These are phyloP conservation scores for Afroboletus lepidellus DNA, from an alignment of 1,284 basidiomycete genomes.

Conservation along the genomic window DNA sequence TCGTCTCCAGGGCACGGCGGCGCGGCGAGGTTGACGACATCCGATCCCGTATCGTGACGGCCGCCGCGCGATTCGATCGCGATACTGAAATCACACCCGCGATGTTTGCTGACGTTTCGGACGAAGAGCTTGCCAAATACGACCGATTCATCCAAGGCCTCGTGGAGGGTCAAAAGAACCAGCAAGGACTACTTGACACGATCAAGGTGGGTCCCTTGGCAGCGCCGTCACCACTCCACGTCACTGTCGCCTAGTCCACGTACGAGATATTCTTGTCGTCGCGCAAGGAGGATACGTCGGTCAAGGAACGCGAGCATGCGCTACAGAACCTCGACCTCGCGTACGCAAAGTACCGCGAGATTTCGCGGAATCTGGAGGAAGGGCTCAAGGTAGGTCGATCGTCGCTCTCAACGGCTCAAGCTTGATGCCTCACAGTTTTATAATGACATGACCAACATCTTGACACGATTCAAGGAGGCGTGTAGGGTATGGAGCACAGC, in stretches of 20 bases:
- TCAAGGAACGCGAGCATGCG: slow-evolving; percentile 82
- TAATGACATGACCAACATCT: slow-evolving; percentile 71
- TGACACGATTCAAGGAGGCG: slow-evolving; percentile 71
- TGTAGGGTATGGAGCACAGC: slow-evolving; percentile 73
- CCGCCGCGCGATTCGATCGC: slow-evolving; percentile 61
- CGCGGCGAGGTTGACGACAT: slow-evolving; percentile 77
- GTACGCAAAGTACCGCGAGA: slow-evolving; percentile 88
- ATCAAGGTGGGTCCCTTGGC: slow-evolving; percentile 56
- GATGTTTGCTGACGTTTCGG: slow-evolving; percentile 83
- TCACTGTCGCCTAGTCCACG: slow-evolving; percentile 46
- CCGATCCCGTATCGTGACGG: slow-evolving; percentile 64
- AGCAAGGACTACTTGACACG: slow-evolving; percentile 62
- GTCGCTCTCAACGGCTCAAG: background rate
- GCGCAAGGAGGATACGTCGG: slow-evolving; percentile 72
- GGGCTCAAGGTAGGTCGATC: slow-evolving; percentile 68
- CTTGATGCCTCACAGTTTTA: slow-evolving; percentile 63
- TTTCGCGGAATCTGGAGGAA: slow-evolving; percentile 82
- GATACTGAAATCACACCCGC: slow-evolving; percentile 76
- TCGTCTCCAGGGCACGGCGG: slow-evolving; percentile 66
- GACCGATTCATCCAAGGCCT: slow-evolving; percentile 71
- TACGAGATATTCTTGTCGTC: slow-evolving; percentile 81
- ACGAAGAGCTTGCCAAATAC: slow-evolving; percentile 80
- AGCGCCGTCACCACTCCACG: background rate
- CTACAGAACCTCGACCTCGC: slow-evolving; percentile 88
- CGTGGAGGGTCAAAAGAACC: slow-evolving; percentile 56